These are phyloP conservation scores for Solanum hybrid DNA, from an alignment of 305 asterid species.

Conservation along the genomic window DNA sequence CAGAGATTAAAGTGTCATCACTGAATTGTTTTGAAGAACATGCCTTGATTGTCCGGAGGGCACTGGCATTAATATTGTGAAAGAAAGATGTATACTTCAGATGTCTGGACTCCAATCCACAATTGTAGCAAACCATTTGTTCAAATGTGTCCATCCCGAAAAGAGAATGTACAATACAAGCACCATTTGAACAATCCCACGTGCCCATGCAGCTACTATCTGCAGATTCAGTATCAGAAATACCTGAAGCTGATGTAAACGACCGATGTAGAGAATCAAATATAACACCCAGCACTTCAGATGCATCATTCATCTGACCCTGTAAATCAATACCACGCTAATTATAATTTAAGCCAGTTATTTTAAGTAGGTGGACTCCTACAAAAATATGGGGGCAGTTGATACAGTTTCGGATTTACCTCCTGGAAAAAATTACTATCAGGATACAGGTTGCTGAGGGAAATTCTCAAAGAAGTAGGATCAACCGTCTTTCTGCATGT, in stretches of 20 bases:
- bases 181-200: conserved; percentile 61
- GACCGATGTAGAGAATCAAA: conserved; percentile 81
- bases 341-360: too few relatives aligned
- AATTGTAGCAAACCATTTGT: conserved; percentile 68
- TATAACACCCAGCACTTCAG: conserved; percentile 75
- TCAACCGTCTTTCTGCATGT: conserved; percentile 64
- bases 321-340: conserved; percentile 22
- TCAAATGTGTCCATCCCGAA: conserved; percentile 85
- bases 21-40: conserved; percentile 8
- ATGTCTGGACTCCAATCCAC: conserved; percentile 72
- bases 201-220: conserved; percentile 46
- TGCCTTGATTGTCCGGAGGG: conserved; percentile 83
- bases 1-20: background rate
- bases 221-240: conserved; percentile 39
- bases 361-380: background rate
- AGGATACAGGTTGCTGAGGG: conserved; percentile 85
- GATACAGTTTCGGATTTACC: conserved; percentile 33
- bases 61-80: conserved; percentile 84
- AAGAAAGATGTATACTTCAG: conserved; percentile 79
- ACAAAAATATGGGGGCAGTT: background rate
- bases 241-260: conserved; percentile 35
- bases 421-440: conserved; percentile 85
- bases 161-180: conserved; percentile 69
- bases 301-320: conserved; percentile 97
- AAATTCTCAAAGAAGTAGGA: conserved; percentile 82